These are phyloP conservation scores for Blastocystis sp. DNA, from an alignment of 352 stramenopile genomes.

Conservation along the genomic window DNA sequence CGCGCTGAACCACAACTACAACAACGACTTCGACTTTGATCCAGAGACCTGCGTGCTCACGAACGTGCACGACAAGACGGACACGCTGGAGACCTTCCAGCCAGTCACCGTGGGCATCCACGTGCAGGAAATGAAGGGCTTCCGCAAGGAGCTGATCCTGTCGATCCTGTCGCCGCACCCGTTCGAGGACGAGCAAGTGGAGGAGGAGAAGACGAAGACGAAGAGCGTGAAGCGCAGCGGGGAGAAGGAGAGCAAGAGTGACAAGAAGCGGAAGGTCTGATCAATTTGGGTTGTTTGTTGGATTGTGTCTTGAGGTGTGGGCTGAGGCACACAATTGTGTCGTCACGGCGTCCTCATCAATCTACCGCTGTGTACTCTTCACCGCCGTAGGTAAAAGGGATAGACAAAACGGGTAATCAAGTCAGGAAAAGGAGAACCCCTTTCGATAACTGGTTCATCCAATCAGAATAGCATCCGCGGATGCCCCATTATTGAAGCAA, in stretches of 20 bases:
- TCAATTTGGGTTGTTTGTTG: too few relatives aligned
- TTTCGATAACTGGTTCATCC: background rate
- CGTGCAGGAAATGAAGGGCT: constrained; percentile 69
- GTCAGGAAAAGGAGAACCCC: too few relatives aligned
- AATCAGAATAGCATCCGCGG: constrained; percentile 2
- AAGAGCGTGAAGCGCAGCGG: constrained; percentile 39
- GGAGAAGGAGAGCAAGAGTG: constrained; percentile 30
- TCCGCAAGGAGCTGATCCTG: constrained; percentile 70
- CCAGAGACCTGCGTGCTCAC: constrained; percentile 42
- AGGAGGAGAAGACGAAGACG: background rate
- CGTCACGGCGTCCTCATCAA: too few relatives aligned
- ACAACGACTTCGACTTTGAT: constrained; percentile 68
- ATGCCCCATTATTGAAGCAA: background rate
- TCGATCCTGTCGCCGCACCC: constrained; percentile 44
- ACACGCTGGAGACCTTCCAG: constrained; percentile 70
- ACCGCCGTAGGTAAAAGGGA: too few relatives aligned
- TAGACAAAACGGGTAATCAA: too few relatives aligned
- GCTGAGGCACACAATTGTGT: too few relatives aligned
- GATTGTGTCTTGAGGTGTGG: too few relatives aligned
- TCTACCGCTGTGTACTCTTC: too few relatives aligned
- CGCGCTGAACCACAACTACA: constrained; percentile 70
- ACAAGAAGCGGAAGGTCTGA: constrained; percentile 41
- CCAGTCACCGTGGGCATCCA: constrained; percentile 71
- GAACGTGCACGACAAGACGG: constrained; percentile 39
- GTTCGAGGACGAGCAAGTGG: constrained; percentile 54